These are phyloP conservation scores for Lasiodiplodia hormozganensis DNA, from an alignment of 2,329 filamentous ascomycete genomes.

Conservation along the genomic window DNA sequence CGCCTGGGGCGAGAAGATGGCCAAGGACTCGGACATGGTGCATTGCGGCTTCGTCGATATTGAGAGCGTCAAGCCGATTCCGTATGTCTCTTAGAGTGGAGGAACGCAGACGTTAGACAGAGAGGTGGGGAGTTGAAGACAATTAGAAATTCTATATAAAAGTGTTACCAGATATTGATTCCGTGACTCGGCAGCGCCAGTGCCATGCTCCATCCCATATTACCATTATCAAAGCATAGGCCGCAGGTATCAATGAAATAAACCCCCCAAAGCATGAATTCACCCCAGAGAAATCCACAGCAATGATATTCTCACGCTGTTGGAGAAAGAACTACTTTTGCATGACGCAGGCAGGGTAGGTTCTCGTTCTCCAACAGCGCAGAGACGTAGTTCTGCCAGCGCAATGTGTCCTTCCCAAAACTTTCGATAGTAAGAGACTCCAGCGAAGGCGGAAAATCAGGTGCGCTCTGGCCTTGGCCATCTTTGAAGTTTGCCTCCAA, in stretches of 20 bases:
- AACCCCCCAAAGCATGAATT: too few relatives aligned
- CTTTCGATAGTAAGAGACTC: neutral
- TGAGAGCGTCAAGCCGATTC: slow-evolving; percentile 43
- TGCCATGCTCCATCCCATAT: too few relatives aligned
- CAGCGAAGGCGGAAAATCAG: neutral
- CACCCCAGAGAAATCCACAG: neutral
- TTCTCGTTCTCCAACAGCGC: neutral
- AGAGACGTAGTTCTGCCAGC: neutral
- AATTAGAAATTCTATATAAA: too few relatives aligned
- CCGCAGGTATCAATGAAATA: too few relatives aligned
- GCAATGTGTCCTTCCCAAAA: neutral
- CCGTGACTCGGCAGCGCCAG: too few relatives aligned
- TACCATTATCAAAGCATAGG: too few relatives aligned
- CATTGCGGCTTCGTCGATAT: slow-evolving; percentile 57
- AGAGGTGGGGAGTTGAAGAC: neutral
- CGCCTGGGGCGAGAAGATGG: slow-evolving; percentile 51
- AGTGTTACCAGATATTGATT: too few relatives aligned
- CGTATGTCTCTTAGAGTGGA: slow-evolving; percentile 39
- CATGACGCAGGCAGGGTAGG: neutral
- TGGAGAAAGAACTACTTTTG: neutral
- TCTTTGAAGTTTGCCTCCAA: neutral
- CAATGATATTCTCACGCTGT: neutral
- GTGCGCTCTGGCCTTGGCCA: neutral
- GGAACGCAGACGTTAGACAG: neutral
- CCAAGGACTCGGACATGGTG: slow-evolving; percentile 46